Conservation (phyloP, 129 eudicot genomes). For the Arctium minus region DNA sequence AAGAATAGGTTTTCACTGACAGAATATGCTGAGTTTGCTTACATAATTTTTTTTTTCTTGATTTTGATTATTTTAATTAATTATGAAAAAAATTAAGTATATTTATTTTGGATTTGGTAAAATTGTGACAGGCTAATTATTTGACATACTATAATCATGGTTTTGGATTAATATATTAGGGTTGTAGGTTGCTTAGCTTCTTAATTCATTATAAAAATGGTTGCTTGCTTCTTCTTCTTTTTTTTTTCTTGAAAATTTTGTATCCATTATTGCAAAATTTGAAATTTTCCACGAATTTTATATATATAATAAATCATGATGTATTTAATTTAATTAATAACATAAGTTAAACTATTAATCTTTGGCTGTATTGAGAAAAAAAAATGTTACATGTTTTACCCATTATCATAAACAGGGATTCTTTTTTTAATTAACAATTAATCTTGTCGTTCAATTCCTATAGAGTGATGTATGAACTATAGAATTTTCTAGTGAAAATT, state of each 20-base stretch:
- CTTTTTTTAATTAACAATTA: slow-evolving; percentile 9
- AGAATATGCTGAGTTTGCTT: slow-evolving; percentile 31
- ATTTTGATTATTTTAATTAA: neutral
- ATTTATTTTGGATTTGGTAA: slow-evolving; percentile 30
- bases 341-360: neutral
- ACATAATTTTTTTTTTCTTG: neutral
- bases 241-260: neutral
- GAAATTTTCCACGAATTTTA: slow-evolving; percentile 1
- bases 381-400: neutral
- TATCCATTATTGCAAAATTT: slow-evolving; percentile 4
- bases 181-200: slow-evolving; percentile 12
- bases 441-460: neutral
- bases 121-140: slow-evolving; percentile 20
- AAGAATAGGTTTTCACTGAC: slow-evolving; percentile 22
- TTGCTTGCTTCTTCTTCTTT: neutral
- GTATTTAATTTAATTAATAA: neutral
- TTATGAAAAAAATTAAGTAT: slow-evolving; percentile 6
- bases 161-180: slow-evolving; percentile 17
- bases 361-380: slow-evolving; percentile 29
- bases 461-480: neutral
- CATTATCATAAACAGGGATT: slow-evolving; percentile 18
- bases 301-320: neutral
- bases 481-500: neutral
- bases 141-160: slow-evolving; percentile 17
- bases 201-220: neutral